Evolutionary conservation across 2,329 filamentous ascomycete species (phyloP).

Genomic region (Fusarium tricinctum): DNA sequence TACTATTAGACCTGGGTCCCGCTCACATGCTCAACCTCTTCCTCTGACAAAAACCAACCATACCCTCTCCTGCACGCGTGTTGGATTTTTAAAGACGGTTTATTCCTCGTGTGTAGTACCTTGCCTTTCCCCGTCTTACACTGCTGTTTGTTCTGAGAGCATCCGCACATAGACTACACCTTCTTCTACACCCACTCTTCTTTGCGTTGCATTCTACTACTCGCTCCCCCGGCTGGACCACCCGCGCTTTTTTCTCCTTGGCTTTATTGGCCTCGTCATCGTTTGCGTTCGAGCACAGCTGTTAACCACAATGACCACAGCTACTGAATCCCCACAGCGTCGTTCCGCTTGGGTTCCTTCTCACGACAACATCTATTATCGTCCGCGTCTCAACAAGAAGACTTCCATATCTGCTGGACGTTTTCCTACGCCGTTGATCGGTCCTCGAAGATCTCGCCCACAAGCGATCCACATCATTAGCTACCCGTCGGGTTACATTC

Average conservation of each 20-base stretch:
- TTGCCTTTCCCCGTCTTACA: constrained; percentile 1
- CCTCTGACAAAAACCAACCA: constrained; percentile 35
- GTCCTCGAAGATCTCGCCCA: constrained; percentile 56
- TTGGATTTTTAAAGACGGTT: constrained; percentile 4
- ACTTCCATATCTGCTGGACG: constrained; percentile 36
- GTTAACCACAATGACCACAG: constrained; percentile 48
- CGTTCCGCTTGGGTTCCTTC: constrained; percentile 48
- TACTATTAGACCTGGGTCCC: constrained; percentile 20
- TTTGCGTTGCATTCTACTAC: constrained; percentile 29
- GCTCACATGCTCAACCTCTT: constrained; percentile 20
- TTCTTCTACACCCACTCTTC: constrained; percentile 22
- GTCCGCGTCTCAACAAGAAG: constrained; percentile 47
- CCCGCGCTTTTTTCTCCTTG: constrained; percentile 34
- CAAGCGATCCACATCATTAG: constrained; percentile 61
- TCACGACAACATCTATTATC: constrained; percentile 49
- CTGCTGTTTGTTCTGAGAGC: constrained; percentile 31
- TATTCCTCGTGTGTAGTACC: constrained; percentile 13
- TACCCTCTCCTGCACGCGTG: constrained; percentile 26
- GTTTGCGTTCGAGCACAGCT: constrained; percentile 29
- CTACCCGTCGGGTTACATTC: constrained; percentile 60
- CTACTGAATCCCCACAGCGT: constrained; percentile 37
- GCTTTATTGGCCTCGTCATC: constrained; percentile 45
- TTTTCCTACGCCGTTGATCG: constrained; percentile 58
- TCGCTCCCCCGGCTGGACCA: constrained; percentile 43
- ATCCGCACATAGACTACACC: constrained; percentile 20